phyloP scores from a whole-genome alignment of 129 eudicot species.

The Pittosporum tobira region DNA sequence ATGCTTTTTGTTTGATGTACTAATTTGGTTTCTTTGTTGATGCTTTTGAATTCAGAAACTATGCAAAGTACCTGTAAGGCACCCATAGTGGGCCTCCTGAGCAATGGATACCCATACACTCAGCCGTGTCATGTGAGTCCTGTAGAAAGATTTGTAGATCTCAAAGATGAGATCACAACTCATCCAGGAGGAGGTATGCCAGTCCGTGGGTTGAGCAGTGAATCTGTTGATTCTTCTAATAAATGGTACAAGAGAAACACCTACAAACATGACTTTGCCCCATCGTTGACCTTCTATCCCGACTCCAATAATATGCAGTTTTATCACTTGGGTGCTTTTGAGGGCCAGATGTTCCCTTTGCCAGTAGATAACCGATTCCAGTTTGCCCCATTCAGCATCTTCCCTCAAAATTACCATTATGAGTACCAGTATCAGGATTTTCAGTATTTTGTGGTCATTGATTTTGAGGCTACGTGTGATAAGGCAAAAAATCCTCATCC shows the following conservation, averaged over 20 bases:
- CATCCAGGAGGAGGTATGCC: conserved; percentile 26
- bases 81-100: conserved; percentile 47
- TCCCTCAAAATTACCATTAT: conserved; percentile 40
- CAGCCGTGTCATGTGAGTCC: conserved; percentile 30
- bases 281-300: conserved; percentile 41
- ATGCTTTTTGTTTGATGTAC: not conserved
- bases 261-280: conserved; percentile 22
- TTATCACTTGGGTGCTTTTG: conserved; percentile 35
- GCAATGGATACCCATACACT: conserved; percentile 30
- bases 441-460: conserved; percentile 90
- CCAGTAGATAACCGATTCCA: conserved; percentile 44
- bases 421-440: conserved; percentile 67
- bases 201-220: conserved; percentile 20
- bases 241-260: conserved; percentile 29
- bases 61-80: conserved; percentile 61
- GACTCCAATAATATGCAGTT: conserved; percentile 26
- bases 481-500: conserved; percentile 79
- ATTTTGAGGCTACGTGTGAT: conserved; percentile 97
- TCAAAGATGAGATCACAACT: conserved; percentile 27
- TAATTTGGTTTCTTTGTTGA: not conserved
- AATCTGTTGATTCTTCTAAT: conserved; percentile 30
- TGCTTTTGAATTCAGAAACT: conserved; percentile 27
- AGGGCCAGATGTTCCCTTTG: conserved; percentile 45
- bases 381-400: conserved; percentile 38
- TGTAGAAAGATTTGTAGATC: conserved; percentile 35